Base-by-base conservation (phyloP, 1,284 basidiomycete genomes). In the Marasmius fiardii region DNA sequence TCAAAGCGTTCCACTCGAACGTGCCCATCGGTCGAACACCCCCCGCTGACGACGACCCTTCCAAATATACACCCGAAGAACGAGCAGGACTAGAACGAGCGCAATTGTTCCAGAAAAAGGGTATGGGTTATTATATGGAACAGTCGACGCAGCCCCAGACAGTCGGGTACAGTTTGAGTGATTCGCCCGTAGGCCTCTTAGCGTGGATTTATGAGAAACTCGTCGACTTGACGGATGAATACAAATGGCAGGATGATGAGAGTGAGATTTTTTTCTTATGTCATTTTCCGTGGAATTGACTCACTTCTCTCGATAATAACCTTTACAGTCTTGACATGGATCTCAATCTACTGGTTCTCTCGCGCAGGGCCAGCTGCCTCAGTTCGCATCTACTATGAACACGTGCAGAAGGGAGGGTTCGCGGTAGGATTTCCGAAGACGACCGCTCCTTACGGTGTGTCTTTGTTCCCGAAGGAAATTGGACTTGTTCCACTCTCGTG, bases 131-230 rank as follows among this genome's bases (percentile, higher is more conserved):
- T 51, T 55, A 49, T 24, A 31, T 28, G 2, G 60, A 67, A 53
- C 71, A 73, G 47, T 41, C 66, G 10, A 74, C 71, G 20, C 60
- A 66, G 55, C 74, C 72, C 1, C 72, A 75, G 57, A 76, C 74
- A 2, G 51, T 76, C 8, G 75, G 74, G 4, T 72, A 79, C 20
- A 44, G 43, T 10, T 61, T 78, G 10, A 63, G 69, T 0, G 77
- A 78, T 58, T 77, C 74, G 18, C 78, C 76, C 4, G 66, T 70
- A 2, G 77, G 75, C 0, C 55, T 79, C 3, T 66, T 78, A 5
- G 73, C 73, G 4, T 53, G 52, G 52, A 53, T 53, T 39, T 57
- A 57, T 34, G 56, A 57, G 45, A 57, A 57, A 34, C 2, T 78
- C 74, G 72, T 70, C 18, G 18, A 7, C 35, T 79, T 76, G 76